Percentiles rank a stretch among this genome's conserved stretches.
phyloP scores from a whole-genome alignment of 352 stramenopile species.

The Pythium aphanidermatum region DNA sequence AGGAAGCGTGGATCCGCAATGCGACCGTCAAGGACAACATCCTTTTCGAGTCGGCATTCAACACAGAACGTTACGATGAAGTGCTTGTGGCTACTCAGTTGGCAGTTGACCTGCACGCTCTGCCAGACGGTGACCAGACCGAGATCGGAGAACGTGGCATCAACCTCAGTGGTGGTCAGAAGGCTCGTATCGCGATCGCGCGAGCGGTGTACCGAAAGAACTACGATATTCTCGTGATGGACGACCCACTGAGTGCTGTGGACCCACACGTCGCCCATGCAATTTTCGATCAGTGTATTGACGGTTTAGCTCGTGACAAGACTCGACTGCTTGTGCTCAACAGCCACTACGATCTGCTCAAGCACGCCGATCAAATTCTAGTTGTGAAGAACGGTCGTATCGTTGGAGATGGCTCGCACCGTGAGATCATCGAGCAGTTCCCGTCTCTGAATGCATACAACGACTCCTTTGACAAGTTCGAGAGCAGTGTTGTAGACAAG shows the following conservation, averaged over 20 bases:
- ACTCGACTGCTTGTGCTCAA: slow-evolving; percentile 38
- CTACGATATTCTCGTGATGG: slow-evolving; percentile 61
- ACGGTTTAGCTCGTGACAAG: slow-evolving; percentile 23
- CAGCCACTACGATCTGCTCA: slow-evolving; percentile 35
- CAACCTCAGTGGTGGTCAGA: slow-evolving; percentile 83
- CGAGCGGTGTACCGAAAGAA: slow-evolving; percentile 44
- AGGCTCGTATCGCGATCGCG: slow-evolving; percentile 53
- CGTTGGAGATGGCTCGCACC: slow-evolving; percentile 25
- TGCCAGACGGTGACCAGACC: slow-evolving; percentile 55
- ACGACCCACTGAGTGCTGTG: slow-evolving; percentile 60
- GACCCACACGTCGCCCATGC: slow-evolving; percentile 42
- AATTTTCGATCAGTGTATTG: slow-evolving; percentile 30
- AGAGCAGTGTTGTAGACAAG: background rate
- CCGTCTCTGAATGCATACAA: slow-evolving; percentile 16
- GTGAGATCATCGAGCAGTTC: slow-evolving; percentile 19
- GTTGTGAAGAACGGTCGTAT: slow-evolving; percentile 31
- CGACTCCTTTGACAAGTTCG: slow-evolving; percentile 1
- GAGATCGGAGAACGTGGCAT: slow-evolving; percentile 73
- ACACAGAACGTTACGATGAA: slow-evolving; percentile 26
- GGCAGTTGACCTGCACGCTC: slow-evolving; percentile 26
- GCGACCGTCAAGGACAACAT: slow-evolving; percentile 89
- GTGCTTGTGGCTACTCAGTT: slow-evolving; percentile 37
- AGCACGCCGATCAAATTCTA: slow-evolving; percentile 31
- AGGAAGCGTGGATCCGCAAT: slow-evolving; percentile 92
- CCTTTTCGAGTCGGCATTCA: slow-evolving; percentile 51